phyloP scores from a whole-genome alignment of 352 stramenopile species.

The Globisporangium yorkense region DNA sequence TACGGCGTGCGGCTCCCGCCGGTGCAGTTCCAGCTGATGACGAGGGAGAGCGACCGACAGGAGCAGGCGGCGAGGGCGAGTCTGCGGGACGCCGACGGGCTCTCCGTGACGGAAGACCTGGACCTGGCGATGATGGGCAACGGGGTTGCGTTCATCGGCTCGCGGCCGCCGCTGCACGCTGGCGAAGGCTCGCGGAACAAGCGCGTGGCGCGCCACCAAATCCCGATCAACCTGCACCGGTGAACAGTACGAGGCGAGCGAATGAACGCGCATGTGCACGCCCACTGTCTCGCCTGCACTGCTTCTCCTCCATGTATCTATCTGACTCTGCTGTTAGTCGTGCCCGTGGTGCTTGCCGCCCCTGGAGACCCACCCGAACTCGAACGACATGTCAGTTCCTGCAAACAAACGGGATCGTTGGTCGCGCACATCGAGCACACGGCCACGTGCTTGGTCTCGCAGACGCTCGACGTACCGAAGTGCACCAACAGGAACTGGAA shows the following conservation, averaged over 20 bases:
- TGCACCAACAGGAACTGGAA: conserved; percentile 12
- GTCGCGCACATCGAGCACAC: background rate
- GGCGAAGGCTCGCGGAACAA: conserved; percentile 71
- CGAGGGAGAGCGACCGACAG: conserved; percentile 62
- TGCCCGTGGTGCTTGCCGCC: background rate
- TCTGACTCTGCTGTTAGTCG: background rate
- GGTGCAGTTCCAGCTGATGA: conserved; percentile 62
- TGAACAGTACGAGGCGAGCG: background rate
- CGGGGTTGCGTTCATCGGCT: conserved; percentile 6
- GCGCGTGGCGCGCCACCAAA: conserved; percentile 54
- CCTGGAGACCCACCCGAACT: background rate
- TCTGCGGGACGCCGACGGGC: conserved; percentile 1
- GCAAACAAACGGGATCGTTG: background rate
- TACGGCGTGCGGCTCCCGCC: conserved; percentile 76
- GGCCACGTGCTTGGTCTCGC: no score
- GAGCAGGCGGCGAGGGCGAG: conserved; percentile 13
- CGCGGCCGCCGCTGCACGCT: conserved; percentile 35
- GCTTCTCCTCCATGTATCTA: no score
- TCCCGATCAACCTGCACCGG: conserved; percentile 50
- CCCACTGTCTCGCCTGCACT: no score
- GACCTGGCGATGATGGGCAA: conserved; percentile 5
- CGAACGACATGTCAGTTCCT: background rate
- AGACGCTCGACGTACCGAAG: background rate
- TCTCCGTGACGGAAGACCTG: conserved; percentile 14
- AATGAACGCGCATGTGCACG: no score